These are phyloP conservation scores for Apiospora aurea DNA, from an alignment of 2,329 filamentous ascomycete species.

Conservation along the genomic window DNA sequence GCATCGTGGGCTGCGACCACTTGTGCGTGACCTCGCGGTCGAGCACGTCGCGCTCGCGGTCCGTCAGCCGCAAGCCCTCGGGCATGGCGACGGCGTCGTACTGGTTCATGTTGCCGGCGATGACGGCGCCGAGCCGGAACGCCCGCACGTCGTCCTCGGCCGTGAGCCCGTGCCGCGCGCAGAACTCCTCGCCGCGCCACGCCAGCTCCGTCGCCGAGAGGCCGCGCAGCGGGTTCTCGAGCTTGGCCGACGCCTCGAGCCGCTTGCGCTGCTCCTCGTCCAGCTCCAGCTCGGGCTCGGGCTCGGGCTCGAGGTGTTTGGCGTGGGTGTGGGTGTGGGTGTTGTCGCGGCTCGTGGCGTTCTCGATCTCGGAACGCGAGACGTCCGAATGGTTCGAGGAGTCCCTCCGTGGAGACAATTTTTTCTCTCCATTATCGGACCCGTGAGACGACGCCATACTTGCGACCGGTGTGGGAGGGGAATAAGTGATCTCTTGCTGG, in stretches of 20 bases:
- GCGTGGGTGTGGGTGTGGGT: conserved; percentile 24
- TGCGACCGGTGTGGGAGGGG: not conserved
- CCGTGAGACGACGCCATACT: not conserved
- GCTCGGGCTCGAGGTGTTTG: not conserved
- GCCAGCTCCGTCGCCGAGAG: conserved; percentile 54
- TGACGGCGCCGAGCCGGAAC: conserved; percentile 65
- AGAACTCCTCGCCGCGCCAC: conserved; percentile 65
- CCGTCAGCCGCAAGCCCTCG: conserved; percentile 54
- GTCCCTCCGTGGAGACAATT: conserved; percentile 31
- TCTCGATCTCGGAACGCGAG: conserved; percentile 39
- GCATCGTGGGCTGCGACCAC: conserved; percentile 71
- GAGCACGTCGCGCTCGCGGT: conserved; percentile 64
- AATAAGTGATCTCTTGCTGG: not conserved
- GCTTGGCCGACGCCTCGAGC: conserved; percentile 45
- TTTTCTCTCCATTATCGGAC: conserved; percentile 28
- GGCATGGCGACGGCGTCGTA: conserved; percentile 50
- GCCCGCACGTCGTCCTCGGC: conserved; percentile 63
- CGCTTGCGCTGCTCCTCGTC: conserved; percentile 38
- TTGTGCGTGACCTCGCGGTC: conserved; percentile 68
- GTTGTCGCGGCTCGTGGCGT: conserved; percentile 28
- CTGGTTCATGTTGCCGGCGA: conserved; percentile 59
- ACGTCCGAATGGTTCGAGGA: conserved; percentile 34
- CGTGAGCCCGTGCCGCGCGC: conserved; percentile 59
- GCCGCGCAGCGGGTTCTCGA: conserved; percentile 51
- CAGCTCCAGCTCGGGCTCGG: not conserved